Base-by-base conservation (phyloP, 768 basidiomycete species). In the Suillus plorans region DNA sequence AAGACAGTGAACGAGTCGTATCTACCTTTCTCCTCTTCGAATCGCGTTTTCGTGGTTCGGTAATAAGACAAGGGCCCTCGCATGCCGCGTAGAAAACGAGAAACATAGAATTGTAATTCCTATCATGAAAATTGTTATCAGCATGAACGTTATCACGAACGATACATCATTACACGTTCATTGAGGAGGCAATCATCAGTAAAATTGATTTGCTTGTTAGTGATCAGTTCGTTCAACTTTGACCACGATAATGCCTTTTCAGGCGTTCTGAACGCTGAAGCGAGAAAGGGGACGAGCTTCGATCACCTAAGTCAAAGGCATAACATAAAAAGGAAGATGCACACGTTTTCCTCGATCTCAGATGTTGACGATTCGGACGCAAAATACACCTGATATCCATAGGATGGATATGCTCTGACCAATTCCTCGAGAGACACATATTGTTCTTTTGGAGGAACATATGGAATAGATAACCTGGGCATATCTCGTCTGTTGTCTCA, bases 21-120 rank as follows among this genome's bases (percentile, higher is more conserved):
- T 50, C n/a, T 22, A 77, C 82, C 77, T 69, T 68, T 69, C 69
- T 92, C 89, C 74, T 94, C 92, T 20, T 91, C 85, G 71, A 83
- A 84, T n/a, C 89, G 84, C 64, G 79, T 64, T 65, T 81, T 80
- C 14, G 78, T 73, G 2, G 89, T 91, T 39, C 90, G 84, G 67
- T 92, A 93, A 72, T 91, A 94, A 64, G 89, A 90, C n/a, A 92
- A 74, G 4, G 91, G 89, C 2, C 89, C 90, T 22, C 80, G 79
- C 85, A 94, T 86, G 28, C 78, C 78, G 20, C 83, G 78, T 31
- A 75, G 67, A 22, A 85, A 80, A 63, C 82, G 75, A 5, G 79
- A 71, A 18, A 80, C 28, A 68, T 90, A 87, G 65, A 84, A 84
- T 25, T 81, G 72, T 20, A 85, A 74, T 69, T 91, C 90, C 88